phyloP scores from a whole-genome alignment of 2,329 filamentous ascomycete species.

The Graphium sp. region DNA sequence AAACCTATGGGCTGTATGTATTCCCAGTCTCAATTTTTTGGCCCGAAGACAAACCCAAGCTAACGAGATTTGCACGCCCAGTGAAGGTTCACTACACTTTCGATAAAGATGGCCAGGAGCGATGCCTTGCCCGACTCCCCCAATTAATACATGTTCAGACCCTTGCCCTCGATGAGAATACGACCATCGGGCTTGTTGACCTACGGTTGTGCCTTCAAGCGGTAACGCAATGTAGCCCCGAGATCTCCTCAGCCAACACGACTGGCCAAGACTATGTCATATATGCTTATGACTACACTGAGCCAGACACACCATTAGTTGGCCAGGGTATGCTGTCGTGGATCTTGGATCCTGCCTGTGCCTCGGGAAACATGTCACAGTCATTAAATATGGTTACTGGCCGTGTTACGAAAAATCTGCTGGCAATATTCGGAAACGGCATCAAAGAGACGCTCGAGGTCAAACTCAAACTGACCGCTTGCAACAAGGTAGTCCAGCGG shows the following conservation, averaged over 20 bases:
- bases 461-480: conserved; percentile 68
- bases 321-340: conserved; percentile 92
- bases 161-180: conserved; percentile 62
- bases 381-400: conserved; percentile 62
- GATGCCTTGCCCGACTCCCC: conserved; percentile 76
- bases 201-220: conserved; percentile 75
- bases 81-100: conserved; percentile 88
- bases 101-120: conserved; percentile 73
- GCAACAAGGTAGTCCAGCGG: conserved; percentile 40
- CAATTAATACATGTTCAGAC: conserved; percentile 67
- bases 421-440: conserved; percentile 71
- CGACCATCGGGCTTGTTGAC: conserved; percentile 74
- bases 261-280: conserved; percentile 85
- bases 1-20: conserved; percentile 52
- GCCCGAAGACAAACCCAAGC: too few species aligned
- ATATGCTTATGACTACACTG: conserved; percentile 92
- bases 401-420: conserved; percentile 70
- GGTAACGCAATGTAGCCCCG: conserved; percentile 63
- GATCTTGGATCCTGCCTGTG: conserved; percentile 33
- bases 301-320: conserved; percentile 81
- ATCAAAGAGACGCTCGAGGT: conserved; percentile 84
- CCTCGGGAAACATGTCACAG: conserved; percentile 13
- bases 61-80: too few species aligned
- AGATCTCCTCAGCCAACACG: conserved; percentile 37
- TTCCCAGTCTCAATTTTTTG: conserved; percentile 4